Evolutionary conservation across 2,329 filamentous ascomycete genomes (phyloP), one percentile per base, ranked within the genome.

Genomic region (Paecilomyces fulvus): DNA sequence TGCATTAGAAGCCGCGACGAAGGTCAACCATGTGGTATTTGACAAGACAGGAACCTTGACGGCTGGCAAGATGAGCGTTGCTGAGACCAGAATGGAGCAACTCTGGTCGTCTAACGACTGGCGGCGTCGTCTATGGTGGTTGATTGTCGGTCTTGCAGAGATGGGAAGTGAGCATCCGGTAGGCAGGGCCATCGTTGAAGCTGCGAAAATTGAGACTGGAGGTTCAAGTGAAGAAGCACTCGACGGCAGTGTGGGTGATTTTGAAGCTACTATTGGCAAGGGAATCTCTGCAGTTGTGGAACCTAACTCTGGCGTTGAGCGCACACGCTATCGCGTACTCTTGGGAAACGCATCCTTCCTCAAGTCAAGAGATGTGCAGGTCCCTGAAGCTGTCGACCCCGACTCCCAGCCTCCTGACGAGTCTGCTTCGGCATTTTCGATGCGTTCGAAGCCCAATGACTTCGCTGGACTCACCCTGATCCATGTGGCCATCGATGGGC

Each of bases 11-110:
- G 90, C 84, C 3, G 89, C 91, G 0, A 97, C 91, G 8, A 92
- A 90, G 71, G 83, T 97, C 62, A 95, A 87, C 1, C 88, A 95
- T 64, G 83, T 97, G 20, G 88, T 97, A 14, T 83, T 97, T 21
- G 92, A 97, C 77, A 97, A 97, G 81, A 97, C 92, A 1, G 92
- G 92, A 30, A 97, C 92, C 3, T 80, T 99, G 58, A 99, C 94
- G 0, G 83, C 94, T 64, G 94, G 94, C 50, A 95, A 92, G 74
- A 97, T 99, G 91, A 95, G 83, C 59, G 92, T 97, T 17, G 88
- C 90, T 7, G 84, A 86, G 57, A 79, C 82, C 21, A 84, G 83
- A 52, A 79, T 92, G 33, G 82, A 83, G 30, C 75, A 83, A 7
- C 72, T 79, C 1, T 97, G 92, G 92, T 79, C 82, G 49, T 80